A percentile compares a stretch with the other conserved stretches of the same genome.
These are phyloP conservation scores for Calycina herbarum DNA, from an alignment of 2,329 filamentous ascomycete genomes.

Conservation along the genomic window DNA sequence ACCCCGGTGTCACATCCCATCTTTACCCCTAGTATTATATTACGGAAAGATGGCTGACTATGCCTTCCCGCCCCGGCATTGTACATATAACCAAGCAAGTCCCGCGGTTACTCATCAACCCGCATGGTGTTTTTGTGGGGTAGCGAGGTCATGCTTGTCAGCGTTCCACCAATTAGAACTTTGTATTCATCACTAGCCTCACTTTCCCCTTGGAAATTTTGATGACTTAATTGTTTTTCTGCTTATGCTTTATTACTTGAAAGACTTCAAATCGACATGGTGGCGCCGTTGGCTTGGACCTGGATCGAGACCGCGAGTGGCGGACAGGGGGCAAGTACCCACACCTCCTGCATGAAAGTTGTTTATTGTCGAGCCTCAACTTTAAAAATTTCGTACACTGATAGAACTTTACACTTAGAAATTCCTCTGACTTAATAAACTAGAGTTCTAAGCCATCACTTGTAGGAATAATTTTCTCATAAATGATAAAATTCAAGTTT, in stretches of 20 bases:
- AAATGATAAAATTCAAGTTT: background rate
- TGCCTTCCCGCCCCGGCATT: conserved; percentile 4
- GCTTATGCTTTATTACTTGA: background rate
- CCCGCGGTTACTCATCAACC: conserved; percentile 7
- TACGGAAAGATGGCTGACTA: background rate
- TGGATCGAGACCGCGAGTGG: background rate
- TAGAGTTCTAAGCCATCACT: no score
- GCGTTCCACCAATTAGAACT: background rate
- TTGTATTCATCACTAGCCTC: background rate
- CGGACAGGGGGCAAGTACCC: background rate
- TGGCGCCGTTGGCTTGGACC: background rate
- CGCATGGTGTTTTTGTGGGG: conserved; percentile 4
- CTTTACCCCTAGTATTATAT: background rate
- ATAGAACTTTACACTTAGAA: background rate
- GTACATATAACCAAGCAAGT: conserved; percentile 5
- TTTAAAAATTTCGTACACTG: background rate
- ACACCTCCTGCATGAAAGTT: background rate
- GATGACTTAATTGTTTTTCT: background rate
- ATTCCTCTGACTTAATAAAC: background rate
- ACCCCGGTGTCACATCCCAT: background rate
- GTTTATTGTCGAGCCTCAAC: conserved; percentile 6
- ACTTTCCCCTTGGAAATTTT: background rate
- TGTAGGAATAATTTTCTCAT: no score
- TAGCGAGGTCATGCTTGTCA: conserved; percentile 4
- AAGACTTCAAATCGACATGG: background rate